Base-by-base conservation (phyloP, 345 rosid genomes). In the Angophora floribunda region DNA sequence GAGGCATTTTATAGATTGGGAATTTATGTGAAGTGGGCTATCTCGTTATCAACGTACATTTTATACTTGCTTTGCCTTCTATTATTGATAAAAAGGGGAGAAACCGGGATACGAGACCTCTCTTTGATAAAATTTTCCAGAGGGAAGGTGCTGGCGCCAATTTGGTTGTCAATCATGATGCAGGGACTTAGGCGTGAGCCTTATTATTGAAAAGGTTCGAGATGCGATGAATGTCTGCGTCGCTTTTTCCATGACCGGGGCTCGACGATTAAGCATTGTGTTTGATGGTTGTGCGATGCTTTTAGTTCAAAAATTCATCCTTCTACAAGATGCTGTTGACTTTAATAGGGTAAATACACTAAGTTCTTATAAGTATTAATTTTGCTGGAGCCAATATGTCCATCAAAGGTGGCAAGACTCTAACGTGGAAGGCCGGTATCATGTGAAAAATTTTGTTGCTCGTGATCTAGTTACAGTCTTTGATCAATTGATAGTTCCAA, bases 1-100 rank as follows among this genome's bases (percentile, higher is more conserved):
- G 61, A 12, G 0, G 1, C 22, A 55, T 55, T 55, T 0, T 0
- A 1, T 22, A 55, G 61, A 26, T 22, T 1, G 2, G 6, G 21
- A 55, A 55, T 55, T 55, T 55, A 55, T 21, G 28, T 22, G 19
- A 55, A 55, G 21, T 4, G 61, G 28, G 21, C 61, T 26, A 55
- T 55, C 61, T 55, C 0, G 0, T 55, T 55, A 21, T 55, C 0
- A 2, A 55, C 21, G 0, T 55, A 55, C 2, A 55, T 55, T 26
- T 55, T 53, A 19, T 21, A 0, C 22, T 55, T 55, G 61, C 22
- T 55, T 55, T 55, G 11, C 59, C 0, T 19, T 53, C 8, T 1
- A 5, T 52, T 21, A 21, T 3, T 55, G 61, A 55, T 55, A 22
- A 55, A 55, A 55, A 21, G 61, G 61, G 61, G 4, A 55, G 61